A percentile compares a stretch with the other conserved stretches of the same genome.
These are phyloP conservation scores for Camillea tinctor DNA, from an alignment of 2,329 filamentous ascomycete species.

Conservation along the genomic window DNA sequence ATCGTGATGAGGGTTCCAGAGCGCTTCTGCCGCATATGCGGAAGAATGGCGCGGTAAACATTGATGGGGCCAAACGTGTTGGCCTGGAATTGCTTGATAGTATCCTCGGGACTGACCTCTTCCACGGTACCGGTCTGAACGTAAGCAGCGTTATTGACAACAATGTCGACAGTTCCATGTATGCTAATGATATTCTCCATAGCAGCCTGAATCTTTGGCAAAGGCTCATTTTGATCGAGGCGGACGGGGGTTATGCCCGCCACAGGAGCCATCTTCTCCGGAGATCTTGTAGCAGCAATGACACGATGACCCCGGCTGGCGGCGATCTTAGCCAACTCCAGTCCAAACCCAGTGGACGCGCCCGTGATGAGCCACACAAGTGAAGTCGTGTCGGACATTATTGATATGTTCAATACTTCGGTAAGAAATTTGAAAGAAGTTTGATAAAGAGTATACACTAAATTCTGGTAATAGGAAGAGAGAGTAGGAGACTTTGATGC, in stretches of 20 bases:
- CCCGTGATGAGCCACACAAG: constrained; percentile 49
- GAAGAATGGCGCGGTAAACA: constrained; percentile 35
- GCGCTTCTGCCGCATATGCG: constrained; percentile 33
- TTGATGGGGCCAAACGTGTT: constrained; percentile 39
- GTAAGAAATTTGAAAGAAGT: too few species aligned
- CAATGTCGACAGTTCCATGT: constrained; percentile 40
- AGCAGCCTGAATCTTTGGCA: constrained; percentile 34
- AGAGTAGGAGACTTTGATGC: too few species aligned
- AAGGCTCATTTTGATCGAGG: constrained; percentile 41
- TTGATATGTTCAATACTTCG: too few species aligned
- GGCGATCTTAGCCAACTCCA: constrained; percentile 41
- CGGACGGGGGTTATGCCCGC: constrained; percentile 35
- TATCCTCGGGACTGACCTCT: constrained; percentile 31
- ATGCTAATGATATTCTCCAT: constrained; percentile 38
- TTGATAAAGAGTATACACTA: too few species aligned
- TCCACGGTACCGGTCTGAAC: constrained; percentile 44
- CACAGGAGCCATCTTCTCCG: constrained; percentile 31
- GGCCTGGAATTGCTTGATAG: constrained; percentile 29
- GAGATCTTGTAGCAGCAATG: constrained; percentile 45
- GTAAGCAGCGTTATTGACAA: constrained; percentile 48
- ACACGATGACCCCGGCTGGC: constrained; percentile 45
- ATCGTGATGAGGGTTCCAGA: constrained; percentile 37
- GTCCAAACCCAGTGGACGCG: constrained; percentile 46
- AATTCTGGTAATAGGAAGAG: too few species aligned
- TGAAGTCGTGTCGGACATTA: not conserved